These are phyloP conservation scores for Calonectria montana DNA, from an alignment of 2,329 filamentous ascomycete genomes.

Conservation along the genomic window DNA sequence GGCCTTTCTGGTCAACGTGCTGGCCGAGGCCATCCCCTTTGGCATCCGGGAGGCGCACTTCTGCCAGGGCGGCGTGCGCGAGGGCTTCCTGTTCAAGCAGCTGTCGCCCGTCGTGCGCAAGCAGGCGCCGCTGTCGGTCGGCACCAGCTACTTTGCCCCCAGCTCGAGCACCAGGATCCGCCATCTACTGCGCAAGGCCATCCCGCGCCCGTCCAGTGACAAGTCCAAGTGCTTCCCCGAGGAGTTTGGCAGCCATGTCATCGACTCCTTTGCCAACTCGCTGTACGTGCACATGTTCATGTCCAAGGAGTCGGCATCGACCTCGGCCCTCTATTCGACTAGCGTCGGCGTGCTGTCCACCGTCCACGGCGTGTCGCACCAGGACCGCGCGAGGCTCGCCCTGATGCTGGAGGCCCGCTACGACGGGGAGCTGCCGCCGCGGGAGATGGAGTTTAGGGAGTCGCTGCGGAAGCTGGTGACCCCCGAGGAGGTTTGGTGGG, in stretches of 20 bases:
- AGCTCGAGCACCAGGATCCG: slow-evolving; percentile 59
- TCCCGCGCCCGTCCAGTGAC: slow-evolving; percentile 53
- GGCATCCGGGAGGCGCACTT: slow-evolving; percentile 72
- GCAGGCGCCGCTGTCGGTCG: slow-evolving; percentile 69
- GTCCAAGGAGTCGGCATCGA: slow-evolving; percentile 65
- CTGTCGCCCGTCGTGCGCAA: slow-evolving; percentile 59
- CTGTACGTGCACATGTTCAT: slow-evolving; percentile 65
- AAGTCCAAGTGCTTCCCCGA: slow-evolving; percentile 46
- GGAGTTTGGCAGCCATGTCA: slow-evolving; percentile 57
- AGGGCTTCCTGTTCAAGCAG: slow-evolving; percentile 71
- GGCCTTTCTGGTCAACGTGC: slow-evolving; percentile 72
- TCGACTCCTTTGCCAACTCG: slow-evolving; percentile 69
- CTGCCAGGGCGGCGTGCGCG: slow-evolving; percentile 77
- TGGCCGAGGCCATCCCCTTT: slow-evolving; percentile 68
- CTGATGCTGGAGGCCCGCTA: slow-evolving; percentile 74
- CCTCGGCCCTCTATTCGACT: slow-evolving; percentile 70
- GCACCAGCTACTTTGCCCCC: slow-evolving; percentile 65
- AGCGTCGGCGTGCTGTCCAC: slow-evolving; percentile 72
- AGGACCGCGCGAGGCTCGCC: slow-evolving; percentile 69
- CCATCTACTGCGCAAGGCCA: slow-evolving; percentile 57
- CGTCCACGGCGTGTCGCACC: slow-evolving; percentile 71
- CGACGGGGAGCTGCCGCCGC: slow-evolving; percentile 69
- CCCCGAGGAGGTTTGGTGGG: slow-evolving; percentile 71
- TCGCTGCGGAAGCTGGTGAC: slow-evolving; percentile 66
- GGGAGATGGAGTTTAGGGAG: slow-evolving; percentile 65